phyloP scores from a whole-genome alignment of 192 early-diverging fungal genomes.

The Mortierella alpina region DNA sequence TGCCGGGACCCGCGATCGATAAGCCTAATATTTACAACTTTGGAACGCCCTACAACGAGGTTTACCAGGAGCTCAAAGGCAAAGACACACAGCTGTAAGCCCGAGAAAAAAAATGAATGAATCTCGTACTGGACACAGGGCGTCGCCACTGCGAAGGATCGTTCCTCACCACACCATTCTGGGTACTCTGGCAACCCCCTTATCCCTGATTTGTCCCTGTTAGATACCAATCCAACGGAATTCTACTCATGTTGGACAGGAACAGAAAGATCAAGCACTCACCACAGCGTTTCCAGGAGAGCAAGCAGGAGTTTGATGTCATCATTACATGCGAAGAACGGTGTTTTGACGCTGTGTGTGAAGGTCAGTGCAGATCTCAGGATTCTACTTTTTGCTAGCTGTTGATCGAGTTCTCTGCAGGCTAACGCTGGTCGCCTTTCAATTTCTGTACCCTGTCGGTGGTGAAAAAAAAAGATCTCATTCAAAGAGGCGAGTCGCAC shows the following conservation, averaged over 20 bases:
- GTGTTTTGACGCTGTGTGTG: slow-evolving; percentile 92
- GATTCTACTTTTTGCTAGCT: background rate
- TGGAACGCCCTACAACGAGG: slow-evolving; percentile 92
- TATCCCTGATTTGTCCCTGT: no score
- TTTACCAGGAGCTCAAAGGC: slow-evolving; percentile 81
- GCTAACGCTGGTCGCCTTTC: background rate
- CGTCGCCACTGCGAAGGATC: background rate
- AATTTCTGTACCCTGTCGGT: no score
- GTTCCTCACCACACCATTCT: no score
- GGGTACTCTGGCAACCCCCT: no score
- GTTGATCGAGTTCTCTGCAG: background rate
- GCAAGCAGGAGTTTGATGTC: slow-evolving; percentile 80
- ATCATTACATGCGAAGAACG: slow-evolving; percentile 97
- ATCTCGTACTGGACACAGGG: background rate
- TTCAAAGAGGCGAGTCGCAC: slow-evolving; percentile 71
- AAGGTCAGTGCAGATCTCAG: slow-evolving; percentile 65
- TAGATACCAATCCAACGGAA: slow-evolving; percentile 88
- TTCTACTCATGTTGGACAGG: slow-evolving; percentile 93
- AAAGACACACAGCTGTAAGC: slow-evolving; percentile 76
- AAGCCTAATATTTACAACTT: slow-evolving; percentile 94
- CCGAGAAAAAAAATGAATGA: background rate
- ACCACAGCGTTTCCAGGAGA: slow-evolving; percentile 90
- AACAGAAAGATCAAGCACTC: slow-evolving; percentile 92
- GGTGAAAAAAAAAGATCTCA: no score
- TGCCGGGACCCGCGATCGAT: slow-evolving; percentile 88